Conservation (phyloP, 2,329 filamentous ascomycete genomes). For the Scedosporium boydii region DNA sequence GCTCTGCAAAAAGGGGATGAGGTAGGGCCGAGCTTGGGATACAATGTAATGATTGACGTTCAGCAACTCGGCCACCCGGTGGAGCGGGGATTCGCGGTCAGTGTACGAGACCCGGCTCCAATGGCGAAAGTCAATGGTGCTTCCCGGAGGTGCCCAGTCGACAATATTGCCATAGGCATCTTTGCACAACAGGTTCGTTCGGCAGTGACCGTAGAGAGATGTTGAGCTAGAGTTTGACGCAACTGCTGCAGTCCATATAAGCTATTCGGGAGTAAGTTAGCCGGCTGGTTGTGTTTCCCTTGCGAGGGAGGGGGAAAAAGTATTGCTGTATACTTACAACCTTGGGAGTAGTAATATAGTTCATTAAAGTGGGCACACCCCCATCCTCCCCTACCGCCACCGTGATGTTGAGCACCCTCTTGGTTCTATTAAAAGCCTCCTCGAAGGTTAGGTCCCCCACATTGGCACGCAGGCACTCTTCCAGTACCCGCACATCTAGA, state of each 20-base stretch:
- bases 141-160: conserved; percentile 52
- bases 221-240: conserved; percentile 62
- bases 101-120: conserved; percentile 57
- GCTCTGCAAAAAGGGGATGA: conserved; percentile 74
- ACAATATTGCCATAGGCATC: conserved; percentile 62
- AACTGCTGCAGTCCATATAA: conserved; percentile 73
- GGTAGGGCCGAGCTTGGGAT: conserved; percentile 81
- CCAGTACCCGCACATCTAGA: conserved; percentile 70
- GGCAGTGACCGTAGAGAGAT: conserved; percentile 55
- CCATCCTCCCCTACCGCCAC: conserved; percentile 66
- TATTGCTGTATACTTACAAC: conserved; percentile 53
- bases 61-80: conserved; percentile 71
- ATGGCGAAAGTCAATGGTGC: conserved; percentile 54
- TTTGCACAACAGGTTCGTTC: conserved; percentile 64
- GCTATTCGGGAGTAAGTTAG: conserved; percentile 28
- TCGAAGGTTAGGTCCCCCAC: conserved; percentile 87
- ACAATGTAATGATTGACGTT: conserved; percentile 95
- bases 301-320: background rate
- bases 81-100: conserved; percentile 55
- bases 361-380: conserved; percentile 75
- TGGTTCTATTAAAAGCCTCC: conserved; percentile 79
- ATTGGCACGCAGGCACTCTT: conserved; percentile 75
- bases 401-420: conserved; percentile 84
- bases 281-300: background rate
- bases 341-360: conserved; percentile 87